Base-by-base conservation (phyloP, 345 rosid species). In the Iberis pinnata region DNA sequence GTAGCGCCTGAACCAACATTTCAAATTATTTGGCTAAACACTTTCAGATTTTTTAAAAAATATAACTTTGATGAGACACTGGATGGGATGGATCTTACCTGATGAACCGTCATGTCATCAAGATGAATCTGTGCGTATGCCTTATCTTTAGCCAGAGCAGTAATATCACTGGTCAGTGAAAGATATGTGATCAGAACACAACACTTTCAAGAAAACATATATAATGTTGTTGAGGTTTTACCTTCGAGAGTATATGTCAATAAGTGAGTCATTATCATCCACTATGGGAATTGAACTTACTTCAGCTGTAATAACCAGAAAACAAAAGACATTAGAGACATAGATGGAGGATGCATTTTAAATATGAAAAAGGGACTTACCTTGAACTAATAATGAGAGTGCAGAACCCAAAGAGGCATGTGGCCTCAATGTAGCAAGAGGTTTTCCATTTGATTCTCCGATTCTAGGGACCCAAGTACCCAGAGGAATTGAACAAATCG, bases 381-480 rank as follows among this genome's bases (percentile, higher is more conserved):
- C 95, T 75, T 86, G 85, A 67, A 83, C 74, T 67, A 87, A 69
- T 72, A 83, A 50, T 12, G 86, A 48, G 60, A 86, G 68, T 12
- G 95, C 95, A 65, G 83, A 75, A 70, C 81, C 76, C 45, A 86
- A 81, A 19, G 84, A 75, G 41, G 95, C 79, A 58, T 79, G 73
- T 61, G 86, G 92, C 70, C 75, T 80, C 74, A 83, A 64, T 69
- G 75, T 78, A 19, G 86, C 83, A 47, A 83, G 68, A 9, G 82
- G 77, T n/a, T 69, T 70, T 43, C 78, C 58, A 64, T 73, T 81
- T 60, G 88, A 59, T 62, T 88, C 95, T 43, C 94, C 94, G 41
- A 92, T 80, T 71, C 73, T 76, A 9, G 90, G 97, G 72, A 92
- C 93, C 96, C 97, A 83, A 25, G 97, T 83, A 38, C 99, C 97